A percentile compares a stretch with the other conserved stretches of the same genome.
phyloP scores from a whole-genome alignment of 345 rosid genomes.

The Salix brachista region DNA sequence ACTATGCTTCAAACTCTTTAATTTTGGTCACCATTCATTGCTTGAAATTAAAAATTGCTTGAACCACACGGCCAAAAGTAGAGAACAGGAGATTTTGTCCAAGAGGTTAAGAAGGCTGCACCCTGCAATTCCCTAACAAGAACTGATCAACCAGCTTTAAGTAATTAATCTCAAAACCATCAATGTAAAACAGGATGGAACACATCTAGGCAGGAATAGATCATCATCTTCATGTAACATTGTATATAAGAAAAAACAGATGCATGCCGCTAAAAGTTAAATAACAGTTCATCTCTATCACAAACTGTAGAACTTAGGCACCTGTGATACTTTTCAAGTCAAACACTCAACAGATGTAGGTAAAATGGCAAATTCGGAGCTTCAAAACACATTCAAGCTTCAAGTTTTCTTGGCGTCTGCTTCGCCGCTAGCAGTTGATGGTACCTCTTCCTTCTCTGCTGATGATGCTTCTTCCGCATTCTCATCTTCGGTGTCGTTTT shows the following conservation, averaged over 20 bases:
- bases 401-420: slow-evolving; percentile 17
- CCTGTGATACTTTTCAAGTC: not conserved
- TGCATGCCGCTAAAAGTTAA: not conserved
- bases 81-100: too few species aligned
- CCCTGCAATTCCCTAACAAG: too few species aligned
- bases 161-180: not conserved
- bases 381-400: not conserved
- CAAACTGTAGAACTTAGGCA: not conserved
- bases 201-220: not conserved
- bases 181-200: not conserved
- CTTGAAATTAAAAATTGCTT: too few species aligned
- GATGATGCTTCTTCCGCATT: slow-evolving; percentile 18
- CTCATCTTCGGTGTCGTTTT: slow-evolving; percentile 30
- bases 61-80: too few species aligned
- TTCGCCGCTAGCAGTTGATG: not conserved
- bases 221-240: not conserved
- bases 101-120: too few species aligned
- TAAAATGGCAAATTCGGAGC: not conserved
- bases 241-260: not conserved
- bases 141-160: too few species aligned
- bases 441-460: not conserved
- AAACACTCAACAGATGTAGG: not conserved
- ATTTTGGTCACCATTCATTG: too few species aligned
- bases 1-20: too few species aligned
- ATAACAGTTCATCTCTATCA: not conserved